Evolutionary conservation across 345 rosid species (phyloP).

Genomic region (Melastoma malabathricum): DNA sequence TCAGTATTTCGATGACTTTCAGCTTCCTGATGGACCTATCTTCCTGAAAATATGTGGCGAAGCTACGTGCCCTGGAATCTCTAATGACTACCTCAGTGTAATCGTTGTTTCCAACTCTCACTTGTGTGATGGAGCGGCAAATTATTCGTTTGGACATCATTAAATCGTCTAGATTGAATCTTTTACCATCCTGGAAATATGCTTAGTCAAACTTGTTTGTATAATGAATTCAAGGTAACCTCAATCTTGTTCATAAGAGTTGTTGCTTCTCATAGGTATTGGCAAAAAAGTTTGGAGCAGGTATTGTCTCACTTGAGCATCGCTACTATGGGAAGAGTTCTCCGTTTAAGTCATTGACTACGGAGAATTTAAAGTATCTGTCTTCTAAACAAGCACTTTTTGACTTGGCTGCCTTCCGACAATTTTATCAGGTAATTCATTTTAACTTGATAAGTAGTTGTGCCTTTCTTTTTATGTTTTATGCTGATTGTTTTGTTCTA

Average conservation of each 20-base stretch:
- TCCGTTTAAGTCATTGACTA: constrained; percentile 53
- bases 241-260: too few relatives aligned
- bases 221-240: too few relatives aligned
- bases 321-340: constrained; percentile 90
- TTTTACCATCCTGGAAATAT: too few relatives aligned
- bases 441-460: not conserved
- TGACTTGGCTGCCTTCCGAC: constrained; percentile 81
- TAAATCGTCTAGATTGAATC: too few relatives aligned
- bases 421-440: constrained; percentile 56
- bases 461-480: too few relatives aligned
- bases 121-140: too few relatives aligned
- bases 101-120: constrained; percentile 5
- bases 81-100: constrained; percentile 62
- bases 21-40: constrained; percentile 63
- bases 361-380: constrained; percentile 69
- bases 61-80: constrained; percentile 59
- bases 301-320: constrained; percentile 88
- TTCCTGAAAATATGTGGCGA: constrained; percentile 80
- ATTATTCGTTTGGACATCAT: too few relatives aligned
- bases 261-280: constrained; percentile 31
- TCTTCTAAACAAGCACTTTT: constrained; percentile 85
- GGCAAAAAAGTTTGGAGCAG: constrained; percentile 97
- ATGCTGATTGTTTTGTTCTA: too few relatives aligned
- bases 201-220: too few relatives aligned
- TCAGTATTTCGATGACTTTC: constrained; percentile 61